phyloP scores from a whole-genome alignment of 805 yeast species.

The Cyberlindnera xylosilytica region DNA sequence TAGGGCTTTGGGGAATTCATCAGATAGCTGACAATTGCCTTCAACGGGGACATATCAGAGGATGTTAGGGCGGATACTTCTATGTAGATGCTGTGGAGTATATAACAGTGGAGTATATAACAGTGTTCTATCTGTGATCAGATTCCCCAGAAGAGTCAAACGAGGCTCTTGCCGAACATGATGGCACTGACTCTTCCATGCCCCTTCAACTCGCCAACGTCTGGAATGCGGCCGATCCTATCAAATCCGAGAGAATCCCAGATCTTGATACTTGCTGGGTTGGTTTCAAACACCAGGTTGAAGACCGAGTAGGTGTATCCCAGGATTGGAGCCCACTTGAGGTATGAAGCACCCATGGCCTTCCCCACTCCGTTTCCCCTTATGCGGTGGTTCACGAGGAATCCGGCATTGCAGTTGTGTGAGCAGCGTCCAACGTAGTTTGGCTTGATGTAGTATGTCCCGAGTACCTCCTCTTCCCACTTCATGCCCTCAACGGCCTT shows the following conservation, averaged over 20 bases:
- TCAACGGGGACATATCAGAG: too few species aligned
- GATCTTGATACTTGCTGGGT: constrained; percentile 66
- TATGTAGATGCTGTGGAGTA: too few species aligned
- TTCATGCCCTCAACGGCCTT: constrained; percentile 21
- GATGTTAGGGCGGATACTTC: too few species aligned
- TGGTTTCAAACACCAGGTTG: constrained; percentile 82
- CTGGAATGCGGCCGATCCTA: constrained; percentile 68
- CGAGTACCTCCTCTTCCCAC: constrained; percentile 54
- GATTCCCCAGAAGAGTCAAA: background rate
- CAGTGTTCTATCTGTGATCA: too few species aligned
- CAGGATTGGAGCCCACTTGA: constrained; percentile 69
- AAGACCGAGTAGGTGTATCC: constrained; percentile 84
- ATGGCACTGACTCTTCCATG: constrained; percentile 68
- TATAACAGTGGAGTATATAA: too few species aligned
- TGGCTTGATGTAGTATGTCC: constrained; percentile 81
- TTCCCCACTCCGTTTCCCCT: constrained; percentile 73
- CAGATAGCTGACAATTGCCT: too few species aligned
- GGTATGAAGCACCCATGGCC: constrained; percentile 63
- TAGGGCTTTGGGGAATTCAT: too few species aligned
- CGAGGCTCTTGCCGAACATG: constrained; percentile 66
- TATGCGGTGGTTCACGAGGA: constrained; percentile 55
- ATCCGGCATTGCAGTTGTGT: constrained; percentile 87
- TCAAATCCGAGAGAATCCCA: constrained; percentile 88
- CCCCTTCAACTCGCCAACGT: constrained; percentile 74
- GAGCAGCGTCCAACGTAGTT: constrained; percentile 83